Conservation (phyloP, 1,139 yeast genomes). For the Saccharomyces uvarum region DNA sequence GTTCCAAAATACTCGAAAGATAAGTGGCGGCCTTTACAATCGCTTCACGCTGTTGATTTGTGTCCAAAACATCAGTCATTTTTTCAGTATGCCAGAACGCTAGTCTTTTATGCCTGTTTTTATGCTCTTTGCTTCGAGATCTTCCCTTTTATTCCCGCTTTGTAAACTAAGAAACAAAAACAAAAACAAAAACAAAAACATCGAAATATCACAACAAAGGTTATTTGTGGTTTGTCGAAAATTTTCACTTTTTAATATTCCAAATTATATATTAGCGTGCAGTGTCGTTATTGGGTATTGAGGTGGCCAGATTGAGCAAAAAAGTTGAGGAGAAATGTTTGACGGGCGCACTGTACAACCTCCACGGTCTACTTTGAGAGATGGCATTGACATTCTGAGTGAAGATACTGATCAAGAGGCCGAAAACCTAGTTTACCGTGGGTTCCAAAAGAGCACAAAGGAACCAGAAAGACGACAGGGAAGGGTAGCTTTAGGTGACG, state of each 20-base stretch:
- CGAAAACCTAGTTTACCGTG: not conserved
- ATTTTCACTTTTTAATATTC: not conserved
- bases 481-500: slow-evolving; percentile 23
- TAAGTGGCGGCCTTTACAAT: slow-evolving; percentile 8
- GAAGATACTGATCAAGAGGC: not conserved
- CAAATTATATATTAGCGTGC: not conserved
- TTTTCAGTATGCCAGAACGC: not conserved
- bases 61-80: not conserved
- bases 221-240: not conserved
- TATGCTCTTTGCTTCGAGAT: not conserved
- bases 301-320: not conserved
- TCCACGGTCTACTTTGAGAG: not conserved
- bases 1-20: slow-evolving; percentile 6
- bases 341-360: not conserved
- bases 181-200: not conserved
- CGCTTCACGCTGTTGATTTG: not conserved
- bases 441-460: not conserved
- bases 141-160: not conserved
- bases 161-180: not conserved
- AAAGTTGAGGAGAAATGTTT: not conserved
- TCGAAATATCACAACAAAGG: not conserved
- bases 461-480: slow-evolving; percentile 3
- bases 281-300: not conserved
- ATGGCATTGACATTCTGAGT: not conserved
- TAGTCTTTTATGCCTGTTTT: not conserved